These are phyloP conservation scores for Solanum raphanifolium DNA, from an alignment of 257 asterid species.

Conservation along the genomic window DNA sequence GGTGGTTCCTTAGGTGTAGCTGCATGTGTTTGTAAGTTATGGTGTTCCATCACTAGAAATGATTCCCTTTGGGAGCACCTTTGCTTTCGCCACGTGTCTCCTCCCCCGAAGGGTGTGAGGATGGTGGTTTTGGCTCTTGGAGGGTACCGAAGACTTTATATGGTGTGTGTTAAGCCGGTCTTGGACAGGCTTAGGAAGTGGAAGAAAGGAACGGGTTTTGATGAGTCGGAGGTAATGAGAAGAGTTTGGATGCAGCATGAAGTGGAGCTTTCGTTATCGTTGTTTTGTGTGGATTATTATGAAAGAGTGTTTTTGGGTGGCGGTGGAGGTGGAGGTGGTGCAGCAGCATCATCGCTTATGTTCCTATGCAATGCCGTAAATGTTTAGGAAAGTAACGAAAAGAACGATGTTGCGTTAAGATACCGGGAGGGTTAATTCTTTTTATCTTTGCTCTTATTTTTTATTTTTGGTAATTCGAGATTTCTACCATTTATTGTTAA, in stretches of 20 bases:
- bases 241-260: slow-evolving; percentile 54
- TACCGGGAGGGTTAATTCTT: not conserved
- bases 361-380: slow-evolving; percentile 72
- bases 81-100: slow-evolving; percentile 70
- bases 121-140: slow-evolving; percentile 69
- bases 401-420: not conserved
- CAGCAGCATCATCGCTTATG: slow-evolving; percentile 45
- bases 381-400: not conserved
- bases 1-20: slow-evolving; percentile 61
- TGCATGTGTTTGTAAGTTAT: slow-evolving; percentile 68
- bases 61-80: slow-evolving; percentile 79
- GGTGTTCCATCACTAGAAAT: slow-evolving; percentile 55
- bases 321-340: slow-evolving; percentile 6
- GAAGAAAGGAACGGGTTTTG: not conserved
- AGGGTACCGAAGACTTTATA: slow-evolving; percentile 66
- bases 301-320: slow-evolving; percentile 51
- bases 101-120: slow-evolving; percentile 43
- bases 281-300: slow-evolving; percentile 81
- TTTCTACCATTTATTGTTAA: not conserved
- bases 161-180: slow-evolving; percentile 64
- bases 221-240: slow-evolving; percentile 18
- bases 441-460: not conserved
- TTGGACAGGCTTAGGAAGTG: slow-evolving; percentile 27
- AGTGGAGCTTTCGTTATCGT: slow-evolving; percentile 68
- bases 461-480: not conserved